Conservation (phyloP, 2,329 filamentous ascomycete genomes). For the Aspergillus ibericus region DNA sequence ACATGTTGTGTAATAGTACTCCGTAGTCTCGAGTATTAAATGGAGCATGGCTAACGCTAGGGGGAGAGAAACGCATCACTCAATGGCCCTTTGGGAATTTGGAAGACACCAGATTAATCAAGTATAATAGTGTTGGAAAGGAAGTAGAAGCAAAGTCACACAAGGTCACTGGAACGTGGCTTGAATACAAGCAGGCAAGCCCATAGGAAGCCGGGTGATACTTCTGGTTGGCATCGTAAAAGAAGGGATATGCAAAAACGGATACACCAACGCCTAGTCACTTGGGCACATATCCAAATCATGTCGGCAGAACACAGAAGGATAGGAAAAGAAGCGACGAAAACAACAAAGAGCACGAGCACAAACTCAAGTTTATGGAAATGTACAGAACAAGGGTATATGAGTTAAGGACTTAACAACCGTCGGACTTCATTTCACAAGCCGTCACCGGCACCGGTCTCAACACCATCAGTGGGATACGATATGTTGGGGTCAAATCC, state of each 20-base stretch:
- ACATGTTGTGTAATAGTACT: conserved; percentile 7
- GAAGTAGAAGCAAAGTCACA: conserved; percentile 25
- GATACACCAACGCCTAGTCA: conserved; percentile 40
- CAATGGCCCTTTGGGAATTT: conserved; percentile 10
- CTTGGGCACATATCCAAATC: conserved; percentile 33
- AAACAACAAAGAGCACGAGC: conserved; percentile 11
- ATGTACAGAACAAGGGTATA: conserved; percentile 44
- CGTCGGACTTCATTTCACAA: conserved; percentile 37
- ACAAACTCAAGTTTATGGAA: conserved; percentile 26
- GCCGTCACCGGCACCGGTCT: conserved; percentile 42
- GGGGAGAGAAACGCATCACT: conserved; percentile 10
- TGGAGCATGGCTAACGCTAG: conserved; percentile 18
- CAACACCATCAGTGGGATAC: conserved; percentile 44
- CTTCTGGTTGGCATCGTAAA: conserved; percentile 14
- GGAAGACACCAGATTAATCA: conserved; percentile 17
- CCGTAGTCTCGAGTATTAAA: conserved; percentile 13
- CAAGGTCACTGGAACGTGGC: conserved; percentile 21
- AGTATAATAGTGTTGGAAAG: conserved; percentile 31
- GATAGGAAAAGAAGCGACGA: conserved; percentile 19
- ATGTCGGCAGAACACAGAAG: conserved; percentile 22
- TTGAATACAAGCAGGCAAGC: conserved; percentile 13
- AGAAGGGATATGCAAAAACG: conserved; percentile 30
- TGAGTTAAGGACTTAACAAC: conserved; percentile 36
- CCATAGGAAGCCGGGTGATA: conserved; percentile 16
- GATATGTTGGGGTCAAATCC: conserved; percentile 44